phyloP scores from a whole-genome alignment of 176 grass and related monocot genomes.

The Phoenix dactylifera region DNA sequence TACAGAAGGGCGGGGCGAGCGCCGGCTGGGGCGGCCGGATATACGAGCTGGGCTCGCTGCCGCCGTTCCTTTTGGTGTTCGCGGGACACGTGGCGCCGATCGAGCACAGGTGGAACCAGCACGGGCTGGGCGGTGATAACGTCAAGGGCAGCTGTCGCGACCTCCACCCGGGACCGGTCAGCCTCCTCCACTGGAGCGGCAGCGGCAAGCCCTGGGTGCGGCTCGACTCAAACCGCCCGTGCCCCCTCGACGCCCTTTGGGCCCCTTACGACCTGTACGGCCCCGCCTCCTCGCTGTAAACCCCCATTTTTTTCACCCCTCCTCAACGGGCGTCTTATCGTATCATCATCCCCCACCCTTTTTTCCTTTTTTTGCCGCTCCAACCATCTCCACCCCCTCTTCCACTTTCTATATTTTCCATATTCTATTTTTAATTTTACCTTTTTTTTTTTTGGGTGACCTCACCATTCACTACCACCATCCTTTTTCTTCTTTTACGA shows the following conservation, averaged over 20 bases:
- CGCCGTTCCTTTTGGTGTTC: constrained; percentile 88
- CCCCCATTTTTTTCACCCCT: neutral
- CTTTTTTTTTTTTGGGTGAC: constrained; percentile 21
- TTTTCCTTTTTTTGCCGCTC: constrained; percentile 14
- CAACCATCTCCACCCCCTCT: constrained; percentile 5
- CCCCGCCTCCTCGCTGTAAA: neutral
- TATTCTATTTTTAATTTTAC: constrained; percentile 15
- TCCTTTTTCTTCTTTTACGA: constrained; percentile 28
- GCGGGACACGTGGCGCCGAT: constrained; percentile 82
- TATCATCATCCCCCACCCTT: constrained; percentile 15
- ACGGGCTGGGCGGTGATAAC: constrained; percentile 86
- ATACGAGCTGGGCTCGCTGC: constrained; percentile 84
- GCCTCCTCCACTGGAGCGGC: constrained; percentile 92
- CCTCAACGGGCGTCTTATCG: neutral
- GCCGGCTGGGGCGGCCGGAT: constrained; percentile 38
- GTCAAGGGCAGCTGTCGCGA: constrained; percentile 81
- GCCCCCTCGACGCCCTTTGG: constrained; percentile 87
- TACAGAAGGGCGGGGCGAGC: constrained; percentile 41
- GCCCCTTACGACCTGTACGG: constrained; percentile 78
- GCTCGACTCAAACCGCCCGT: constrained; percentile 54
- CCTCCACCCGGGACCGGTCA: constrained; percentile 78
- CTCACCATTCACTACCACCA: neutral
- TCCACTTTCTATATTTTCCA: constrained; percentile 9
- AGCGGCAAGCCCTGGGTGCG: constrained; percentile 87
- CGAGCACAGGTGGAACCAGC: constrained; percentile 97